A percentile compares a stretch with the other conserved stretches of the same genome.
Conservation (phyloP, 768 basidiomycete species). For the Boletus rubropictus region DNA sequence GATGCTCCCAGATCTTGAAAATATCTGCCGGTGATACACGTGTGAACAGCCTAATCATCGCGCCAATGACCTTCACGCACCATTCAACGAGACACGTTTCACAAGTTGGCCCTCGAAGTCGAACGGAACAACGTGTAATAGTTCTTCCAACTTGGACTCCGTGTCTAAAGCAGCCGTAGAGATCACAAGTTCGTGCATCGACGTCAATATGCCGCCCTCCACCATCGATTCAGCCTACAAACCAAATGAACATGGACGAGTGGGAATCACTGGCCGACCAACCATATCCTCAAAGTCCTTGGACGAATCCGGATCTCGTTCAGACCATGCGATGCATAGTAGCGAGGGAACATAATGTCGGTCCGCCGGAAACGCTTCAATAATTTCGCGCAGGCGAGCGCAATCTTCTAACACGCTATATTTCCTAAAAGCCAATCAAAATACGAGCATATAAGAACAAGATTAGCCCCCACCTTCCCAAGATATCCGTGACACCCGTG, state of each 20-base stretch:
- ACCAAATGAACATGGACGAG: constrained; percentile 3
- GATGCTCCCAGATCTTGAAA: constrained; percentile 21
- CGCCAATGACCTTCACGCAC: constrained; percentile 33
- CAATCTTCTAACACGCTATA: constrained; percentile 71
- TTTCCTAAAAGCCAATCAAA: constrained; percentile 42
- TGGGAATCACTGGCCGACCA: constrained; percentile 2
- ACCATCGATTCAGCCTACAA: constrained; percentile 47
- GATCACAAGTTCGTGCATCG: constrained; percentile 42
- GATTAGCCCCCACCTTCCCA: constrained; percentile 51
- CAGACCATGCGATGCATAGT: constrained; percentile 56
- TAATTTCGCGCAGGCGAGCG: constrained; percentile 58
- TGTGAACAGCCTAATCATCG: neutral
- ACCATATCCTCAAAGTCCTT: constrained; percentile 63
- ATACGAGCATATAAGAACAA: neutral
- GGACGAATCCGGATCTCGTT: constrained; percentile 34
- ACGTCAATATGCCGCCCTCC: constrained; percentile 37
- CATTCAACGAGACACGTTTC: constrained; percentile 39
- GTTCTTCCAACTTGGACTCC: constrained; percentile 48
- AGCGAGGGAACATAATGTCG: constrained; percentile 61
- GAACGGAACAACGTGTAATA: constrained; percentile 39
- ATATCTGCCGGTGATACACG: constrained; percentile 14
- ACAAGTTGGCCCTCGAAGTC: constrained; percentile 58
- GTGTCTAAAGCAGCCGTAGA: constrained; percentile 49
- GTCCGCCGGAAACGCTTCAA: constrained; percentile 46
- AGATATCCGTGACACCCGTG: constrained; percentile 53